Conservation (phyloP, 306 rosid genomes). For the Arachis stenosperma region DNA sequence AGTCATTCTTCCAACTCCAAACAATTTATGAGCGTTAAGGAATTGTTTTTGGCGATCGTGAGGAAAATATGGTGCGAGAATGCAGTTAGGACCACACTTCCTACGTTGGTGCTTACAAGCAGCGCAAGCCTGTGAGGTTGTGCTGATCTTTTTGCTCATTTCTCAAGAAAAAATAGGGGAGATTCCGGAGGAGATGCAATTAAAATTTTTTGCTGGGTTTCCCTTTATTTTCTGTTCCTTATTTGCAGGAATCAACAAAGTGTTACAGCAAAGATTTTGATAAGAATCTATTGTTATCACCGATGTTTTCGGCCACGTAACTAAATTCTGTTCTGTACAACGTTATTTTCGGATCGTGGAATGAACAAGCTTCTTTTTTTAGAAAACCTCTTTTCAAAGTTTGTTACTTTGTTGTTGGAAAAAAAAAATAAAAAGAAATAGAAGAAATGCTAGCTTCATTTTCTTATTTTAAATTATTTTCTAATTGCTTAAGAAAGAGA, state of each 20-base stretch:
- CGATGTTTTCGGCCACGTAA: neutral
- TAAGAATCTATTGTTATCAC: neutral
- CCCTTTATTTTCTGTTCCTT: constrained; percentile 20
- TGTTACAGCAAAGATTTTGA: constrained; percentile 29
- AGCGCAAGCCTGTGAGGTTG: constrained; percentile 76
- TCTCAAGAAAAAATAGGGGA: neutral
- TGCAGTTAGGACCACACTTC: constrained; percentile 73
- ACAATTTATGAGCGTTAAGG: constrained; percentile 68
- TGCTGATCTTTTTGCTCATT: constrained; percentile 23
- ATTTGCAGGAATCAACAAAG: neutral
- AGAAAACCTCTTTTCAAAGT: neutral
- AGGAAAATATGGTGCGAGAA: constrained; percentile 85
- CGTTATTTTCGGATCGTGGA: constrained; percentile 36
- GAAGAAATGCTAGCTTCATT: too few relatives aligned
- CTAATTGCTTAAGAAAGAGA: too few relatives aligned
- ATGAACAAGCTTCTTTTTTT: neutral
- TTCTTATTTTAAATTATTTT: too few relatives aligned
- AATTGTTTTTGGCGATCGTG: constrained; percentile 68
- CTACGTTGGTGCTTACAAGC: constrained; percentile 83
- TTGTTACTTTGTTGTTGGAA: neutral
- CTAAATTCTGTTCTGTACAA: constrained; percentile 30
- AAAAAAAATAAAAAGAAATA: too few relatives aligned
- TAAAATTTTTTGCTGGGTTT: constrained; percentile 2
- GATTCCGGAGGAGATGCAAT: constrained; percentile 55
- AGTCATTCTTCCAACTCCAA: constrained; percentile 77